Percentiles rank a stretch among this genome's conserved stretches.
These are phyloP conservation scores for Ceratocystis huliohia DNA, from an alignment of 2,329 filamentous ascomycete genomes.

Conservation along the genomic window DNA sequence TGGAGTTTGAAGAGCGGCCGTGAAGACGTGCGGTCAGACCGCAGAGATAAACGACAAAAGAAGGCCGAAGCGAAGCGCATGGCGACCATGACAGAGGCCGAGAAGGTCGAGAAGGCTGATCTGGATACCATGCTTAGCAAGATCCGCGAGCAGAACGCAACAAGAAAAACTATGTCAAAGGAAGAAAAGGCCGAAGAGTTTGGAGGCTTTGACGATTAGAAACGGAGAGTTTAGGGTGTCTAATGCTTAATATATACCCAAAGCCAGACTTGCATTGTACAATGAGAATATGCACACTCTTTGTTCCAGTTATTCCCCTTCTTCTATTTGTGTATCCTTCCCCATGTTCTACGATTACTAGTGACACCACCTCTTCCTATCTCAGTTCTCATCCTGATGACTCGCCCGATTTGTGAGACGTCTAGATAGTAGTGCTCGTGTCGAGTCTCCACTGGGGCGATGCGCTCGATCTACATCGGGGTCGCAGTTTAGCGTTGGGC, in stretches of 20 bases:
- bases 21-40: slow-evolving; percentile 48
- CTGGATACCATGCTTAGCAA: slow-evolving; percentile 51
- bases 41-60: slow-evolving; percentile 51
- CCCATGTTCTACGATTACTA: not conserved
- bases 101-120: slow-evolving; percentile 50
- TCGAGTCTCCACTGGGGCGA: slow-evolving; percentile 18
- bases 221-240: not conserved
- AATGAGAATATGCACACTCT: not conserved
- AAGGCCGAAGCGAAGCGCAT: slow-evolving; percentile 50
- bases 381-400: not conserved
- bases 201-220: slow-evolving; percentile 43
- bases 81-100: slow-evolving; percentile 56
- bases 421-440: slow-evolving; percentile 15
- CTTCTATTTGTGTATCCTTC: not conserved
- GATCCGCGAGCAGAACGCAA: slow-evolving; percentile 46
- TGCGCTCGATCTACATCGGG: slow-evolving; percentile 1
- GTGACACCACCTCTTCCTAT: not conserved
- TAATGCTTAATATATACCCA: slow-evolving; percentile 10
- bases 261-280: not conserved
- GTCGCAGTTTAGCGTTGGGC: not conserved
- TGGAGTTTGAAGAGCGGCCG: slow-evolving; percentile 62
- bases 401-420: slow-evolving; percentile 7
- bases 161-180: slow-evolving; percentile 26
- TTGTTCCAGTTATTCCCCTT: not conserved
- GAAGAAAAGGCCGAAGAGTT: slow-evolving; percentile 40